These are phyloP conservation scores for Sphenostylis stenocarpa DNA, from an alignment of 306 rosid species.

Conservation along the genomic window DNA sequence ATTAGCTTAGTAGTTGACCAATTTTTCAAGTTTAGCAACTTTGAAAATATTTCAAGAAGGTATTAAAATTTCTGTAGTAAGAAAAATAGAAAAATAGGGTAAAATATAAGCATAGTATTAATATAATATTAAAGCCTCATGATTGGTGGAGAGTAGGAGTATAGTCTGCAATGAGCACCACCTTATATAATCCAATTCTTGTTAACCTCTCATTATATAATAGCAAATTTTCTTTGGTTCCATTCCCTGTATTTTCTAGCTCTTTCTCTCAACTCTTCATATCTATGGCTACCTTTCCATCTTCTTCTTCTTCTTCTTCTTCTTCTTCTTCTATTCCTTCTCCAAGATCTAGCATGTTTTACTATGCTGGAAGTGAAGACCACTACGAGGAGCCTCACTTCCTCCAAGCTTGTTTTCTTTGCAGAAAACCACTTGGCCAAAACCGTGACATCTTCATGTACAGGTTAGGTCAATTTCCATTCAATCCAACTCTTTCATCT, in stretches of 20 bases:
- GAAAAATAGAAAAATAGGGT: neutral
- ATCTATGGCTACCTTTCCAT: conserved; percentile 30
- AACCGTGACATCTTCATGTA: conserved; percentile 92
- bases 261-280: neutral
- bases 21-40: neutral
- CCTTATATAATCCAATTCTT: conserved; percentile 18
- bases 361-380: conserved; percentile 49
- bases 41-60: neutral
- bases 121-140: neutral
- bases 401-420: conserved; percentile 83
- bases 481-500: neutral
- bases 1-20: neutral
- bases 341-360: conserved; percentile 53
- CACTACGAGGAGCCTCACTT: conserved; percentile 64
- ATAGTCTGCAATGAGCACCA: conserved; percentile 15
- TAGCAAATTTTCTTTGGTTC: neutral
- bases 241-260: conserved; percentile 28
- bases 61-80: neutral
- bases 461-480: conserved; percentile 48
- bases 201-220: conserved; percentile 42
- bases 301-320: conserved; percentile 3
- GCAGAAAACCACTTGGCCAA: conserved; percentile 64
- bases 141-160: conserved; percentile 23
- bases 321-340: conserved; percentile 25
- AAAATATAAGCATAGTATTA: neutral